Evolutionary conservation across 768 basidiomycete genomes (phyloP), one percentile per base, ranked within the genome.

Genomic region (Butyriboletus loyo): DNA sequence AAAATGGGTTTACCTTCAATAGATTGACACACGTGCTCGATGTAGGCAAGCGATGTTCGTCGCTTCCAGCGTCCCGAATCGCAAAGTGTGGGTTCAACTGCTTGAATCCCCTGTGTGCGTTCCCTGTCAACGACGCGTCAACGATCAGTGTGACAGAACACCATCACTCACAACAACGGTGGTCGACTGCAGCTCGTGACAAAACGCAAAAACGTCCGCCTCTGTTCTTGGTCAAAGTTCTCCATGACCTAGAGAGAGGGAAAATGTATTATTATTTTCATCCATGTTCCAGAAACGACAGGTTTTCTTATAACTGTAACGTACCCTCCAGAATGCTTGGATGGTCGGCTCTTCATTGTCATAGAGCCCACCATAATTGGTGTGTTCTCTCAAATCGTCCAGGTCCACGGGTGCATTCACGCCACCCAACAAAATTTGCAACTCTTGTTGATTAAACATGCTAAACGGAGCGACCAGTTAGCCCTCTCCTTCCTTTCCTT

Each of bases 401-500:
- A 98, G 57, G 64, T 95, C 89, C 42, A 96, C 86, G 0, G 88
- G 87, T 0, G 89, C 76, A 54, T 95, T 88, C 30, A 89, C 88
- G 7, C 92, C 93, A 0, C 95, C 95, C 7, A 99, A 77, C 1
- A 98, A 75, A 43, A 96, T 87, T 66, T 94, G 93, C 4, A 98
- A 76, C 69, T 98, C 97, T 65, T 92, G 89, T 58, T 96, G 95
- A 68, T 98, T 96, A 73, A 98, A 99, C 91, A 98, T 95, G 40
- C 92, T 90, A 55, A 44, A 41, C 15, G 35, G 41, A 58, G 34
- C 15, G 22, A 49, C 35, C 19, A 8, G 31, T 69, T 35, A 63
- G 53, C 25, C 15, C 11, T 32, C n/a, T 28, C 41, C 7, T 22
- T 42, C 35, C 34, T 11, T 31, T 44, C 27, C 17, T 13, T 21